Percentiles rank a stretch among this genome's conserved stretches.
These are phyloP conservation scores for Scleroderma citrinum DNA, from an alignment of 768 basidiomycete species.

Conservation along the genomic window DNA sequence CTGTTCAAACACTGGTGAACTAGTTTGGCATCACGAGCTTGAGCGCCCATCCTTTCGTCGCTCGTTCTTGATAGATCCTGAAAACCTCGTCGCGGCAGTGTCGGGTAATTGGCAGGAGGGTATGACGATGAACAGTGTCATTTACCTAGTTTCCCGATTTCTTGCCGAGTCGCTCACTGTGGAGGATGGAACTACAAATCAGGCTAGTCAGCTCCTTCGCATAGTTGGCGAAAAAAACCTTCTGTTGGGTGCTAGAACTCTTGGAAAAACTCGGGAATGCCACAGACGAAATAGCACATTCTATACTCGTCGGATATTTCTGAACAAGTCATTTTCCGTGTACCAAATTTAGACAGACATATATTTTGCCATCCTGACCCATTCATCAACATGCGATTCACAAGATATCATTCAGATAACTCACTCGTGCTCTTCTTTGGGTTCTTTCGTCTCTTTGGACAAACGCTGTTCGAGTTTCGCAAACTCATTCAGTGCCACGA, in stretches of 20 bases:
- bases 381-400: slow-evolving; percentile 6
- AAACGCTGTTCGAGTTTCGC: slow-evolving; percentile 77
- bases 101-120: slow-evolving; percentile 38
- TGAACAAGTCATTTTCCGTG: too few relatives aligned
- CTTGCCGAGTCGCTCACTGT: slow-evolving; percentile 19
- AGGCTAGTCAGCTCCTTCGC: slow-evolving; percentile 24
- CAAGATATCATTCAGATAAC: slow-evolving; percentile 22
- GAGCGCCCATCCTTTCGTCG: slow-evolving; percentile 27
- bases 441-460: slow-evolving; percentile 29
- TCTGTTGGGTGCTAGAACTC: slow-evolving; percentile 35
- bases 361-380: slow-evolving; percentile 67
- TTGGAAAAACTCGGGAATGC: slow-evolving; percentile 13
- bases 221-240: slow-evolving; percentile 26
- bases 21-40: slow-evolving; percentile 40
- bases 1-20: slow-evolving; percentile 3
- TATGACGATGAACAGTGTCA: slow-evolving; percentile 27
- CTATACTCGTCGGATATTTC: too few relatives aligned
- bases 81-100: slow-evolving; percentile 30
- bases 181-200: slow-evolving; percentile 6
- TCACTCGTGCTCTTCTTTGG: slow-evolving; percentile 39
- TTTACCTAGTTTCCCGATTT: slow-evolving; percentile 32
- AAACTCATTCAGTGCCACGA: slow-evolving; percentile 83
- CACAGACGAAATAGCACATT: slow-evolving; percentile 4
- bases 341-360: slow-evolving; percentile 56
- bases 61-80: slow-evolving; percentile 32